These are phyloP conservation scores for Trametes polyzona DNA, from an alignment of 1,284 basidiomycete species.

Conservation along the genomic window DNA sequence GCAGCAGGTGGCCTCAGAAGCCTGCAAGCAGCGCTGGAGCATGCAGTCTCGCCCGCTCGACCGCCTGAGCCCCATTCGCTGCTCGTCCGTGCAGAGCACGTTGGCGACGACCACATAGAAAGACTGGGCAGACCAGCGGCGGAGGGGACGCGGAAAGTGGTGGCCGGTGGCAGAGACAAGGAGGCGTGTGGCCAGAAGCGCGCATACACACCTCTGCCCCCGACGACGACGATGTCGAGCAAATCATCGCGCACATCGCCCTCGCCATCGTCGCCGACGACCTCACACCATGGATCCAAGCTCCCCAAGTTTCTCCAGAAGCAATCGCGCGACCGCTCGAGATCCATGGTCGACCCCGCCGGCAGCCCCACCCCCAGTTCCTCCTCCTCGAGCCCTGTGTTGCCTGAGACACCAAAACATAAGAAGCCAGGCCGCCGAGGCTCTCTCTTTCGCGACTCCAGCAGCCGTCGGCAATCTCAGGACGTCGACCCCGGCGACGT, in stretches of 20 bases:
- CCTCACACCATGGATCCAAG: conserved; percentile 47
- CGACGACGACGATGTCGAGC: conserved; percentile 36
- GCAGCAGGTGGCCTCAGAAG: background rate
- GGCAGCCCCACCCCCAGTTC: conserved; percentile 45
- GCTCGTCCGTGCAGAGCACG: no score
- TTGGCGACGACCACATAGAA: background rate
- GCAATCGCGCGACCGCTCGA: conserved; percentile 60
- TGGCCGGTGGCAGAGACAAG: background rate
- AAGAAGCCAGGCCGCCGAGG: conserved; percentile 33
- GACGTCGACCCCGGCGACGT: conserved; percentile 36
- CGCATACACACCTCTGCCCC: conserved; percentile 4
- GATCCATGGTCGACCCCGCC: conserved; percentile 53
- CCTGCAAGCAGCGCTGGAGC: background rate
- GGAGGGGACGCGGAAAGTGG: background rate
- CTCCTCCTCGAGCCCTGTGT: conserved; percentile 36
- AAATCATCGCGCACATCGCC: conserved; percentile 36
- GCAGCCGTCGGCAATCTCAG: conserved; percentile 34
- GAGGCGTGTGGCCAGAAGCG: no score
- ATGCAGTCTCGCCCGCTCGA: background rate
- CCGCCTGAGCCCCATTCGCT: background rate
- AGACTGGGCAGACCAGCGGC: background rate
- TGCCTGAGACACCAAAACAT: conserved; percentile 30
- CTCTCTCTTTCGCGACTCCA: conserved; percentile 32
- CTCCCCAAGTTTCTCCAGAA: conserved; percentile 71
- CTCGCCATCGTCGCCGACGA: conserved; percentile 39